Evolutionary conservation across 2,329 filamentous ascomycete species (phyloP), one percentile per base, ranked within the genome.

Genomic region (Teratosphaeria gauchensis): DNA sequence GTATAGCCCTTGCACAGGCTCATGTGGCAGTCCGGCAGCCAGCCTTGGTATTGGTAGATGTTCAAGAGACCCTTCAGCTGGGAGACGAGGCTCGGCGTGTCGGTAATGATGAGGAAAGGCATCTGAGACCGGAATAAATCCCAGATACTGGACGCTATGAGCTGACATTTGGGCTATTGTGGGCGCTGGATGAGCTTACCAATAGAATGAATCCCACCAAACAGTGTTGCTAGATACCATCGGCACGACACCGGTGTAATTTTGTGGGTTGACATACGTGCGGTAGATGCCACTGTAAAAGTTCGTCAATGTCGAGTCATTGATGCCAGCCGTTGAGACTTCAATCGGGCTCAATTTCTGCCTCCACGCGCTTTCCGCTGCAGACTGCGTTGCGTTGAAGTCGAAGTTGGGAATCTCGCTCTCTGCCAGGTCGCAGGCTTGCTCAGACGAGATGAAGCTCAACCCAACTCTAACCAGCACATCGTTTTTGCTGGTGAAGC

Each of bases 21-120:
- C 60, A 90, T 90, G 38, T 86, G 82, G 63, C 87, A 90, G 64
- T 91, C 88, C 0, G 88, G 88, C 4, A 91, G 74, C 75, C 84
- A 89, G 0, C 88, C 88, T 63, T 86, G 80, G 60, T 88, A 79
- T 79, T 64, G 88, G 80, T 57, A 89, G 61, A 87, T 82, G 62
- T 88, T 86, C 57, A 90, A 81, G 53, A 88, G 75, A 1, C 85
- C 87, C 14, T 86, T 79, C 51, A 89, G 79, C 59, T 85, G 80
- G 65, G 87, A 84, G 66, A 86, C 83, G 65, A 88, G 84, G 2
- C 80, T 77, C 0, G 67, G 70, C 0, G 86, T 86, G 58, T 87
- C 81, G 1, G 89, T 70, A 28, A 89, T 76, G 28, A 88, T 85
- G 62, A 86, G 77, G 1, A 90, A 77, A 0, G 85, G 73, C 0